phyloP scores from a whole-genome alignment of 2,329 filamentous ascomycete species.

The Fusarium clavum region DNA sequence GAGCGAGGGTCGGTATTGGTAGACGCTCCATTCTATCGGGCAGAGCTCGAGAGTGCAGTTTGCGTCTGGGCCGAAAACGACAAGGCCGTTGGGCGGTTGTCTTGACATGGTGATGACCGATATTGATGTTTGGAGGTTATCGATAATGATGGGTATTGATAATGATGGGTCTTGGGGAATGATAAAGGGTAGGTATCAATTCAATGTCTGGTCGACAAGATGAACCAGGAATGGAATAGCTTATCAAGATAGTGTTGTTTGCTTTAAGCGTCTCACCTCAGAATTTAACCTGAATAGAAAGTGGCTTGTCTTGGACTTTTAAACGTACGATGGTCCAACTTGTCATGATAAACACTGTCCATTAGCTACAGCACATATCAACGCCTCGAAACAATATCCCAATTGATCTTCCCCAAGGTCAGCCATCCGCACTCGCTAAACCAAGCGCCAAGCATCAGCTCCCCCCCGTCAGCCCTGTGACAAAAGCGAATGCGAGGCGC shows the following conservation, averaged over 20 bases:
- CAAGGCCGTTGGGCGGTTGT: slow-evolving; percentile 20
- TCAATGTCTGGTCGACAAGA: neutral
- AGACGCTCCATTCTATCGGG: slow-evolving; percentile 58
- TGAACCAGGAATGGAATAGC: neutral
- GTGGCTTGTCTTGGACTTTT: neutral
- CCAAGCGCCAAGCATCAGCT: slow-evolving; percentile 10
- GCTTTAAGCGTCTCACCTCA: slow-evolving; percentile 5
- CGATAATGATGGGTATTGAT: neutral
- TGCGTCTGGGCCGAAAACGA: slow-evolving; percentile 58
- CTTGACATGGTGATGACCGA: slow-evolving; percentile 23
- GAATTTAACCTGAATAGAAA: neutral
- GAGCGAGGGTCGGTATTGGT: slow-evolving; percentile 60
- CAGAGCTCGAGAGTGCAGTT: slow-evolving; percentile 65
- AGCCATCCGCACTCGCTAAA: slow-evolving; percentile 23
- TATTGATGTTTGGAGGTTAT: neutral
- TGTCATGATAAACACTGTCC: neutral
- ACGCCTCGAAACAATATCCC: neutral
- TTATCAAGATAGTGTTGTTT: neutral
- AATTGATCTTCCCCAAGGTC: neutral
- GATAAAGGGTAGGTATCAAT: neutral
- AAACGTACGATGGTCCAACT: neutral
- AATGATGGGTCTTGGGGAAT: neutral
- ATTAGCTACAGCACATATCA: neutral
- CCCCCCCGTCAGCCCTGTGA: slow-evolving; percentile 27
- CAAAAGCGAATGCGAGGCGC: slow-evolving; percentile 25